Percentiles rank a stretch among this genome's conserved stretches.
phyloP scores from a whole-genome alignment of 164 flowering plant genomes.

The Umbilicus rupestris region DNA sequence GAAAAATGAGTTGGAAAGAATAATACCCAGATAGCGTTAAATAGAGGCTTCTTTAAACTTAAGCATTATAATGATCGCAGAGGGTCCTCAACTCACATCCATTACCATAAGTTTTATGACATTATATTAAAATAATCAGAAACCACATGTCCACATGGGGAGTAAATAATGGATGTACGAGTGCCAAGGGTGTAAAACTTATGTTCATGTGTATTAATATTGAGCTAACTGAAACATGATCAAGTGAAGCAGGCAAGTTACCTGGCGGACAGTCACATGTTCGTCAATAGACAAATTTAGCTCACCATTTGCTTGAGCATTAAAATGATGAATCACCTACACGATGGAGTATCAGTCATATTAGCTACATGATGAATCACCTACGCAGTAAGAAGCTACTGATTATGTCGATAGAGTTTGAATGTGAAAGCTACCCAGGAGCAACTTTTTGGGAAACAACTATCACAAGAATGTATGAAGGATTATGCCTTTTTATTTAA shows the following conservation, averaged over 20 bases:
- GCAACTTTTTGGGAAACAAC: background rate
- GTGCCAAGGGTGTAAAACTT: too few relatives aligned
- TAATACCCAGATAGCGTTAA: background rate
- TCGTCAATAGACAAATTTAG: constrained; percentile 56
- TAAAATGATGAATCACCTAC: constrained; percentile 75
- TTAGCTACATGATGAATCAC: background rate
- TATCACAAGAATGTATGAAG: background rate
- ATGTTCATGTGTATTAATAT: too few relatives aligned
- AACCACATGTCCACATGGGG: too few relatives aligned
- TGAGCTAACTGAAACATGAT: too few relatives aligned
- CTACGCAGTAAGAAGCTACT: background rate
- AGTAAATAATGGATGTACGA: too few relatives aligned
- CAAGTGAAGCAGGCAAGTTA: constrained; percentile 14
- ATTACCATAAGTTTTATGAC: too few relatives aligned
- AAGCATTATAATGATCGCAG: too few relatives aligned
- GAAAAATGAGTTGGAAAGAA: background rate
- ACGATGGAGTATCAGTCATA: background rate
- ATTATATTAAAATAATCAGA: too few relatives aligned
- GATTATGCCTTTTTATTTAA: too few relatives aligned
- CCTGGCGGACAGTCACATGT: constrained; percentile 66
- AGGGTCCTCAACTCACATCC: too few relatives aligned
- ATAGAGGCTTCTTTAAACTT: background rate
- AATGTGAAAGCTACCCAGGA: background rate
- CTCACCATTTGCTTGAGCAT: constrained; percentile 76
- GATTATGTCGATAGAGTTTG: background rate